Conservation (phyloP, 176 grass and related monocot genomes). For the Hsuehochloa calcarea region DNA sequence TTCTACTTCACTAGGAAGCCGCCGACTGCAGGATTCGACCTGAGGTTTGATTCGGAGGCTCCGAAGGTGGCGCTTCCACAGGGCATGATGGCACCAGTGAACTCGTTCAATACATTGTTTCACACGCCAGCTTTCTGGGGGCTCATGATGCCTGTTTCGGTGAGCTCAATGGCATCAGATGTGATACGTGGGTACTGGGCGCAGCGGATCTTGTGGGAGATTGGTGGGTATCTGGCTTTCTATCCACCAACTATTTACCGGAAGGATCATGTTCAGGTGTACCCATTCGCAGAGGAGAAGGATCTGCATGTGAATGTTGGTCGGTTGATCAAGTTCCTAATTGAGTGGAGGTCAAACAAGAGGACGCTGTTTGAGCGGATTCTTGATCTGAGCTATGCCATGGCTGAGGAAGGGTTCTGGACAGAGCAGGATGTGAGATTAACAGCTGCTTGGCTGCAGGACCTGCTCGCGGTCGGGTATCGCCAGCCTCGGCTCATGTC, state of each 20-base stretch:
- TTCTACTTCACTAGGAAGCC: constrained; percentile 99
- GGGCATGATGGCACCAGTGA: constrained; percentile 88
- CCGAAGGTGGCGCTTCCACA: constrained; percentile 88
- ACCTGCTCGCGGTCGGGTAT: constrained; percentile 81
- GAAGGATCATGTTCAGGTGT: constrained; percentile 65
- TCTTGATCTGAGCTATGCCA: constrained; percentile 87
- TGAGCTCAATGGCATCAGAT: constrained; percentile 96
- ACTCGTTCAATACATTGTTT: constrained; percentile 96
- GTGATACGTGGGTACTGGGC: constrained; percentile 96
- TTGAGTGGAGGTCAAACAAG: constrained; percentile 85
- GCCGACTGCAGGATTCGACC: constrained; percentile 51
- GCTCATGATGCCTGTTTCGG: constrained; percentile 82
- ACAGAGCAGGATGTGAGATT: constrained; percentile 77
- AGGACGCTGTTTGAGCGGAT: constrained; percentile 80
- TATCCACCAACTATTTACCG: constrained; percentile 92
- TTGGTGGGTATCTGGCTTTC: constrained; percentile 82
- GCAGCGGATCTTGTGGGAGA: constrained; percentile 94
- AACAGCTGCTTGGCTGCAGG: constrained; percentile 95
- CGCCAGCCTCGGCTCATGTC: constrained; percentile 92
- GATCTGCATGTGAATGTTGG: constrained; percentile 96
- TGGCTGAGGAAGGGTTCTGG: constrained; percentile 97
- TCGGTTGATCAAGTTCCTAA: constrained; percentile 83
- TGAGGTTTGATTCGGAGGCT: constrained; percentile 79
- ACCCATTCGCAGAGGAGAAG: constrained; percentile 90
- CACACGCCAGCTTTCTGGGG: constrained; percentile 92